Conservation (phyloP, 768 basidiomycete genomes). For the Russula foetens region DNA sequence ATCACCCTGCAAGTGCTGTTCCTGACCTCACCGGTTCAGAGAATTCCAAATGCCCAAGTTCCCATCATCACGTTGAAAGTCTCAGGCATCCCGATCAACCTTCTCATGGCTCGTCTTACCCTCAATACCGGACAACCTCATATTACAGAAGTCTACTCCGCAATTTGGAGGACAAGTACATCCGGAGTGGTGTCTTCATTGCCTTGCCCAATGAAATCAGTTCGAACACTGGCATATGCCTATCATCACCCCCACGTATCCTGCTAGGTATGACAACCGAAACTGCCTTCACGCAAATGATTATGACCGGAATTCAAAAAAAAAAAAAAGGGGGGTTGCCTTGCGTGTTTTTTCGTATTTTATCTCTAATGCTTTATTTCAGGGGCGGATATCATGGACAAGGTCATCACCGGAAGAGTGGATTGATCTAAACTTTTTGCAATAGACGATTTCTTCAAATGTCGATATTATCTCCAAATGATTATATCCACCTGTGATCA, state of each 20-base stretch:
- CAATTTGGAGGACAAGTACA: conserved; percentile 90
- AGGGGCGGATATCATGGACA: conserved; percentile 93
- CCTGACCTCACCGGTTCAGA: conserved; percentile 37
- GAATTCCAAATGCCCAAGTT: conserved; percentile 94
- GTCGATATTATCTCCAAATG: conserved; percentile 93
- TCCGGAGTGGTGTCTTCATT: conserved; percentile 72
- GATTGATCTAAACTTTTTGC: conserved; percentile 91
- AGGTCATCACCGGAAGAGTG: conserved; percentile 75
- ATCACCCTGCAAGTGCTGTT: background rate
- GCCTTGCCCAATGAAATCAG: background rate
- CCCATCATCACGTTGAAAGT: conserved; percentile 92
- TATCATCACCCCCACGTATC: conserved; percentile 98
- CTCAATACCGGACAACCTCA: conserved; percentile 86
- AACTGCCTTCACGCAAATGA: conserved; percentile 88
- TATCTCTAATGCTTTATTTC: conserved; percentile 19
- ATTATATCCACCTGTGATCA: conserved; percentile 80
- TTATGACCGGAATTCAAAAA: conserved; percentile 93
- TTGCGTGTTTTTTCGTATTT: background rate
- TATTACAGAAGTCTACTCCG: conserved; percentile 81
- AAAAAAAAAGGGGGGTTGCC: too few species aligned
- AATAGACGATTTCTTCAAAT: conserved; percentile 97
- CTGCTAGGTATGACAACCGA: conserved; percentile 99
- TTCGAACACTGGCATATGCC: conserved; percentile 61
- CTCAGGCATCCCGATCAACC: conserved; percentile 86
- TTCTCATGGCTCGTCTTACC: conserved; percentile 89